Evolutionary conservation across 1,284 basidiomycete genomes (phyloP), one percentile per base, ranked within the genome.

Genomic region (Apiotrichum veenhuisii): DNA sequence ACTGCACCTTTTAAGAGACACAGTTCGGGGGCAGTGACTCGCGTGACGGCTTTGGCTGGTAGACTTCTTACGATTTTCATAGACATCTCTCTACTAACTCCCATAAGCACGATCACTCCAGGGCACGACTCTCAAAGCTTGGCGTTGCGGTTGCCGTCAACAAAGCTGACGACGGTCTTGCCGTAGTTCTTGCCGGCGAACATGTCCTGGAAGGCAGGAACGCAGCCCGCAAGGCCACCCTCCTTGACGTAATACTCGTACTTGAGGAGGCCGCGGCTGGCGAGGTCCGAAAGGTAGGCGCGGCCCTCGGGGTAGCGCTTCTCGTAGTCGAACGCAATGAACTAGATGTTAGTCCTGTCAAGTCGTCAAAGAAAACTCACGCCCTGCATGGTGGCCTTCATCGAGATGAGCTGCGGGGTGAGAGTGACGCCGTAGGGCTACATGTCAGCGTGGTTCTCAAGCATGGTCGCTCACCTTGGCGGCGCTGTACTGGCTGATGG

Each of bases 111-210:
- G 8, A 8, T 17, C 15, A 2, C 8, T 18, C 37, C 18, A 7
- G 36, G 11, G 9, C 36, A 18, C 5, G 5, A 5, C 14, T 25
- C 30, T 45, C 40, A 58, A 8, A 58, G 49, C 52, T 58, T 58
- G 47, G 52, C 26, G 17, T 17, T 25, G 41, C 49, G 36, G 20
- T 30, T 36, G 30, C 46, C 43, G 38, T 52, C 55, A 33, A 44
- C 40, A 33, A 54, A 54, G 26, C 41, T 30, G 20, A 58, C 57
- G 26, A 58, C 43, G 85, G 91, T 75, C 78, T 94, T 92, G 34
- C 91, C 90, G 0, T 82, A 85, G 70, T 92, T 93, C 30, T 82
- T 85, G n/a, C 90, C 90, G 1, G 75, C 82, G 76, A 85, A 93
- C 33, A 94, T 78, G 75, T 89, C 77, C 12, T 81, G 81, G 54